phyloP scores from a whole-genome alignment of 768 basidiomycete species.

The Termitomyces sp. region DNA sequence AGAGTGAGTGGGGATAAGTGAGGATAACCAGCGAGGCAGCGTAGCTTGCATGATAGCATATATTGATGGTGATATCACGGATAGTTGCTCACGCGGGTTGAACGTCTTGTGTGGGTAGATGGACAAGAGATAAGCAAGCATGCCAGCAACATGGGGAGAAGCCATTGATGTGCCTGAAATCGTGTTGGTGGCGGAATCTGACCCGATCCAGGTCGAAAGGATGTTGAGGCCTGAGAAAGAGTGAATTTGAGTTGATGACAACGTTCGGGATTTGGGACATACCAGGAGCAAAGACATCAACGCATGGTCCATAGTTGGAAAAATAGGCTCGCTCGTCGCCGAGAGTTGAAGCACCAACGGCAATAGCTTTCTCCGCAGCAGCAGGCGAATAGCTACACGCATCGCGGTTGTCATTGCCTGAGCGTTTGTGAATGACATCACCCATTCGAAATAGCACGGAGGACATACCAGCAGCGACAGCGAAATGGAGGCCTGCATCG shows the following conservation, averaged over 20 bases:
- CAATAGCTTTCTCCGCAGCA: conserved; percentile 81
- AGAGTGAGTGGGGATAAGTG: conserved; percentile 41
- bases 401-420: conserved; percentile 79
- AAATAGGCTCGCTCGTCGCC: conserved; percentile 82
- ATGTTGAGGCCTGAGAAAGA: conserved; percentile 64
- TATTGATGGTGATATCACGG: conserved; percentile 33
- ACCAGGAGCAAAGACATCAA: conserved; percentile 90
- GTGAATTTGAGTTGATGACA: neutral
- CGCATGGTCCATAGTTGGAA: conserved; percentile 88
- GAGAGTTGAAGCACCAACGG: conserved; percentile 88
- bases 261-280: conserved; percentile 9
- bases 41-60: conserved; percentile 50
- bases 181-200: conserved; percentile 62
- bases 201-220: conserved; percentile 78
- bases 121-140: conserved; percentile 89
- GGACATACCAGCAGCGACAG: conserved; percentile 85
- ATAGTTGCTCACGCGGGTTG: conserved; percentile 39
- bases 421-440: neutral
- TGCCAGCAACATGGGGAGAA: conserved; percentile 85
- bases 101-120: conserved; percentile 71
- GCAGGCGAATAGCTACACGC: conserved; percentile 95
- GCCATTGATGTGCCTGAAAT: conserved; percentile 95
- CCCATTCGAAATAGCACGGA: neutral
- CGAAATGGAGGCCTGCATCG: conserved; percentile 83
- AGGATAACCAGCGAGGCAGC: conserved; percentile 53